Conservation (phyloP, 805 yeast species). For the Candida ulmi region DNA sequence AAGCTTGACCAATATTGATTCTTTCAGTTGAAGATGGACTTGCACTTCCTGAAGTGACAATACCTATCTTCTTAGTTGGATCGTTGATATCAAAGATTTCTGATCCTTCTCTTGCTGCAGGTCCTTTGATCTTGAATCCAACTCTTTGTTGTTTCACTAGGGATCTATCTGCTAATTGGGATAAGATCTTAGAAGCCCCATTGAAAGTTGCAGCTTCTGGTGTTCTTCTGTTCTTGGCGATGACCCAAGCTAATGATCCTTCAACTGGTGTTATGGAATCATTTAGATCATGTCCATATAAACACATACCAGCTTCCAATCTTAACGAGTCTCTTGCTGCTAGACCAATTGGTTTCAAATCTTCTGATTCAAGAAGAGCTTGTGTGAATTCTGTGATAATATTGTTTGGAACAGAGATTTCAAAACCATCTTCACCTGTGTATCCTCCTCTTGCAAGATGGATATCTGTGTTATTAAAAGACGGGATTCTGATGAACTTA, state of each 20-base stretch:
- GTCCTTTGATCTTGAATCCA: slow-evolving; percentile 71
- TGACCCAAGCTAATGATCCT: slow-evolving; percentile 84
- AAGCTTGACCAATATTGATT: slow-evolving; percentile 88
- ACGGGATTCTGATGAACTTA: slow-evolving; percentile 19
- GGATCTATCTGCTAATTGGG: slow-evolving; percentile 64
- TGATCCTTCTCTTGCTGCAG: slow-evolving; percentile 85
- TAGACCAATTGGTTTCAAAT: slow-evolving; percentile 82
- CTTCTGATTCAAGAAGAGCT: slow-evolving; percentile 44
- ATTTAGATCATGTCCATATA: slow-evolving; percentile 87
- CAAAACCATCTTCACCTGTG: slow-evolving; percentile 99
- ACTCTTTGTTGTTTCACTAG: slow-evolving; percentile 57
- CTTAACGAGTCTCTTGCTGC: slow-evolving; percentile 98
- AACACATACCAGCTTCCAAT: slow-evolving; percentile 97
- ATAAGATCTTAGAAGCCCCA: slow-evolving; percentile 65
- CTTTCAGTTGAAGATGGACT: slow-evolving; percentile 63
- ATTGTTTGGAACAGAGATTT: slow-evolving; percentile 67
- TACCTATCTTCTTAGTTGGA: slow-evolving; percentile 45
- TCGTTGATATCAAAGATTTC: slow-evolving; percentile 54
- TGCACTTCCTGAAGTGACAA: slow-evolving; percentile 54
- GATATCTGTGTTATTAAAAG: slow-evolving; percentile 36
- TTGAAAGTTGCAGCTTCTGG: slow-evolving; percentile 50
- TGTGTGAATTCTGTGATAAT: slow-evolving; percentile 58
- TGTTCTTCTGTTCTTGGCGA: slow-evolving; percentile 72
- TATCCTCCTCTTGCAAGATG: slow-evolving; percentile 95
- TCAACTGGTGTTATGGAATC: slow-evolving; percentile 82